Percentiles rank a stretch among this genome's conserved stretches.
phyloP scores from a whole-genome alignment of 1,284 basidiomycete genomes.

The Fomitopsis palustris region DNA sequence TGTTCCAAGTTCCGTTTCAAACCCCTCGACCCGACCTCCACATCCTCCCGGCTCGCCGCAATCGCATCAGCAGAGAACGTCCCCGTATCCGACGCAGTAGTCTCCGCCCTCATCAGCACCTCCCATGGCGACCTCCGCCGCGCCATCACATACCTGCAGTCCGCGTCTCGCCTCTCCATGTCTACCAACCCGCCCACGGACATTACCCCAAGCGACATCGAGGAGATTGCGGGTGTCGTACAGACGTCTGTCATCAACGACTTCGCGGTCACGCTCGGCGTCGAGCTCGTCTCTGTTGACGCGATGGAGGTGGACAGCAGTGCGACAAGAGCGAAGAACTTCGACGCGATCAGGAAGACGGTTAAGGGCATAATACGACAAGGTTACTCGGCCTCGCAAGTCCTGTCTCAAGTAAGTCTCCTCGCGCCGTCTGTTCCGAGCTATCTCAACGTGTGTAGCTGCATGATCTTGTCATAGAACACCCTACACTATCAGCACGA shows the following conservation, averaged over 20 bases:
- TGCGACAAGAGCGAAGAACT: constrained; percentile 40
- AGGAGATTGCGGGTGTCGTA: constrained; percentile 97
- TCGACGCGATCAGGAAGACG: constrained; percentile 68
- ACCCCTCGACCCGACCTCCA: constrained; percentile 79
- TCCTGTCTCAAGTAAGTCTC: constrained; percentile 76
- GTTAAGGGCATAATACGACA: constrained; percentile 80
- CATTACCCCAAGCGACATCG: constrained; percentile 76
- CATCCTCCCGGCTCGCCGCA: constrained; percentile 72
- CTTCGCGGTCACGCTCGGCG: constrained; percentile 74
- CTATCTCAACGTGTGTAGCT: constrained; percentile 46
- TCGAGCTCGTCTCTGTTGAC: constrained; percentile 51
- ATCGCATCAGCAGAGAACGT: constrained; percentile 73
- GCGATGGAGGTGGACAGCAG: constrained; percentile 49
- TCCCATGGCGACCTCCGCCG: constrained; percentile 94
- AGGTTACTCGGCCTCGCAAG: constrained; percentile 91
- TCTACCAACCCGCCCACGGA: constrained; percentile 67
- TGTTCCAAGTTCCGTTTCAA: constrained; percentile 99
- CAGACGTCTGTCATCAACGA: constrained; percentile 71
- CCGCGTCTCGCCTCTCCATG: constrained; percentile 81
- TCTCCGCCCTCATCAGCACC: constrained; percentile 72
- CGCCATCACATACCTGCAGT: constrained; percentile 98
- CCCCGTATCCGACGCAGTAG: constrained; percentile 46
- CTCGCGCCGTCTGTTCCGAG: background rate
- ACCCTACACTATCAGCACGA: constrained; percentile 76
- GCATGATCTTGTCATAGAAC: constrained; percentile 86